Evolutionary conservation across 2,329 filamentous ascomycete species (phyloP), one percentile per base, ranked within the genome.

Genomic region (Phialophora macrospora): DNA sequence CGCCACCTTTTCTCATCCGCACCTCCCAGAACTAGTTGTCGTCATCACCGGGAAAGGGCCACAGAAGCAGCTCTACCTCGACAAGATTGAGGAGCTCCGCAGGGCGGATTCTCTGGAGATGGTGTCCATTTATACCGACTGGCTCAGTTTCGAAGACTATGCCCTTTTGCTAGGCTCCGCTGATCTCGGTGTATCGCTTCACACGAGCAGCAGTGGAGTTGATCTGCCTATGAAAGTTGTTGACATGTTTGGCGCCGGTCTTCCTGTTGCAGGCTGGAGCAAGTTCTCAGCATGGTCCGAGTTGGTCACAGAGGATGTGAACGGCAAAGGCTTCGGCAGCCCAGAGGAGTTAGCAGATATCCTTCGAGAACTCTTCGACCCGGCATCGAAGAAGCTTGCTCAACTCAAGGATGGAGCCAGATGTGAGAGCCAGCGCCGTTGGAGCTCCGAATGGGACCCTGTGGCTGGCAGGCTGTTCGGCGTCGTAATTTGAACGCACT

Each of bases 221-320:
- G 95, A 99, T 77, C 82, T 99, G 22, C 95, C 95, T 0, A 99
- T 99, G 95, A 99, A 99, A 79, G 93, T 99, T 0, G 93, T 99
- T 14, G 95, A 99, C 76, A 97, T 99, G 93, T 98, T 99, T 76
- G 95, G 95, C 2, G 90, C 93, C 0, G 95, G 94, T 0, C 81
- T 99, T 30, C 95, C 95, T 0, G 95, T 99, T 0, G 88, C 90
- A 0, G 94, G 93, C 3, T 98, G 95, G 84, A 87, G 86, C 28
- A 85, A 85, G 1, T 99, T 96, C 74, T 88, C 93, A 75, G 94
- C 93, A 68, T 97, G 96, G 84, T 82, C 86, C 2, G 95, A 99
- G 79, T 81, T 99, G n/a, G 91, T 99, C 28, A 89, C 85, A 60
- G 93, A 98, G 73, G 90, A 91, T 0, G 82, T 88, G 46, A 98